These are phyloP conservation scores for Allium cepa DNA, from an alignment of 106 monocot species.

Conservation along the genomic window DNA sequence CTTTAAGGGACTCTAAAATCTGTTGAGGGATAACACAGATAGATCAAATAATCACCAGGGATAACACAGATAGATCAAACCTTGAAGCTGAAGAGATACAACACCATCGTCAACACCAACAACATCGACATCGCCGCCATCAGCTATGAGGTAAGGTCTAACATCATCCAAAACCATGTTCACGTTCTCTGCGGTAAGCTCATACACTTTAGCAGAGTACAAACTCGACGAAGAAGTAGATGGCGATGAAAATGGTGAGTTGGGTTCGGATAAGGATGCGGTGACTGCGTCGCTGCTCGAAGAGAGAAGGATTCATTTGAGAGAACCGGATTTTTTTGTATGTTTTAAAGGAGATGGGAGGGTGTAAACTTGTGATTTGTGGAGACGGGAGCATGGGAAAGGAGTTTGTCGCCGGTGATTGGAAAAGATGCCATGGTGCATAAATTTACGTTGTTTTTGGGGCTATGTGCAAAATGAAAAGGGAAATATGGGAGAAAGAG, in stretches of 20 bases:
- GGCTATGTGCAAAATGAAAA: too few relatives aligned
- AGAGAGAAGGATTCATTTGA: neutral
- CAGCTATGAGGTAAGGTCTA: constrained; percentile 82
- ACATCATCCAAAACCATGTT: constrained; percentile 82
- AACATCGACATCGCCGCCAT: constrained; percentile 85
- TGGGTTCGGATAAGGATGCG: constrained; percentile 3
- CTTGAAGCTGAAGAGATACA: constrained; percentile 82
- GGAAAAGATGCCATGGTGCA: constrained; percentile 6
- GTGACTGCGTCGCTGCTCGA: neutral
- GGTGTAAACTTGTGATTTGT: constrained; percentile 8
- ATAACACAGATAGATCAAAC: constrained; percentile 16
- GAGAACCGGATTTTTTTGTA: neutral
- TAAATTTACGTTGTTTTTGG: too few relatives aligned
- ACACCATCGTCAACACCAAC: constrained; percentile 79
- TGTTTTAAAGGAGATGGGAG: neutral
- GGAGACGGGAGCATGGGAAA: neutral
- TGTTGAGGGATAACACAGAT: too few relatives aligned
- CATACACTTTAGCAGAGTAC: constrained; percentile 57
- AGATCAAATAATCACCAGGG: neutral
- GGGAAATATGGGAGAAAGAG: too few relatives aligned
- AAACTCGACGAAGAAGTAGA: constrained; percentile 26
- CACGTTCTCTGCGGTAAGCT: constrained; percentile 81
- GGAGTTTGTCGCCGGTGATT: neutral
- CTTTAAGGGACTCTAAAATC: too few relatives aligned
- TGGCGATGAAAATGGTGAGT: neutral